Conservation (phyloP, 441 rosid species). For the Manihot esculenta region DNA sequence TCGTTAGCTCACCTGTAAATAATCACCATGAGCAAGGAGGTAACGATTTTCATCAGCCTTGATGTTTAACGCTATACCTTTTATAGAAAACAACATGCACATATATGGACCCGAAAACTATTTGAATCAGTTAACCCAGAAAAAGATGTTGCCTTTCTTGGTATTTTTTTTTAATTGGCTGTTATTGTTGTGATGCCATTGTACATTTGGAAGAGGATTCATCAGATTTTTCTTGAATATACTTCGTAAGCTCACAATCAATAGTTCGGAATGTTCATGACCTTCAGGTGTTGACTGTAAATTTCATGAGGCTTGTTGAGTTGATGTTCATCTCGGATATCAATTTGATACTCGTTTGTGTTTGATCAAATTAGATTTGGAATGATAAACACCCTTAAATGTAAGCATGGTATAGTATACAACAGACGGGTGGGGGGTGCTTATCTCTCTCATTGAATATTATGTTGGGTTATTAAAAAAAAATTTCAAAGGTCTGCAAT, state of each 20-base stretch:
- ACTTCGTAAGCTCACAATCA: not conserved
- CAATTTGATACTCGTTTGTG: too few relatives aligned
- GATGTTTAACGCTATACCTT: conserved; percentile 23
- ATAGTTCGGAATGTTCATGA: not conserved
- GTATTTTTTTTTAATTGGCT: conserved; percentile 6
- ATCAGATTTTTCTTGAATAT: not conserved
- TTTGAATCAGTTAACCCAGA: not conserved
- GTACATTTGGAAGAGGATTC: conserved; percentile 2
- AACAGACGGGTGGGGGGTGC: too few relatives aligned
- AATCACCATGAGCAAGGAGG: conserved; percentile 45
- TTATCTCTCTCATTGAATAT: too few relatives aligned
- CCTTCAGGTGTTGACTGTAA: not conserved
- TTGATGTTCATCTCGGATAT: too few relatives aligned
- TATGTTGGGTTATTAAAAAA: too few relatives aligned
- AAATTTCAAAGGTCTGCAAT: too few relatives aligned
- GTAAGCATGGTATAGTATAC: too few relatives aligned
- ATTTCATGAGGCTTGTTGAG: too few relatives aligned
- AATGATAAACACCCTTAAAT: too few relatives aligned
- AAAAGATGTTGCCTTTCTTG: conserved; percentile 13
- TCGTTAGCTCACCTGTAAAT: conserved; percentile 43
- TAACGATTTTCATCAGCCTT: conserved; percentile 55
- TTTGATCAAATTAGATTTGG: too few relatives aligned
- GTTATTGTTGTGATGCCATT: not conserved
- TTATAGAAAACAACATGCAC: not conserved
- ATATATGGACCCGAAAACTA: not conserved